phyloP scores from a whole-genome alignment of 73 alveolate species.

The Uronychia setigera region DNA sequence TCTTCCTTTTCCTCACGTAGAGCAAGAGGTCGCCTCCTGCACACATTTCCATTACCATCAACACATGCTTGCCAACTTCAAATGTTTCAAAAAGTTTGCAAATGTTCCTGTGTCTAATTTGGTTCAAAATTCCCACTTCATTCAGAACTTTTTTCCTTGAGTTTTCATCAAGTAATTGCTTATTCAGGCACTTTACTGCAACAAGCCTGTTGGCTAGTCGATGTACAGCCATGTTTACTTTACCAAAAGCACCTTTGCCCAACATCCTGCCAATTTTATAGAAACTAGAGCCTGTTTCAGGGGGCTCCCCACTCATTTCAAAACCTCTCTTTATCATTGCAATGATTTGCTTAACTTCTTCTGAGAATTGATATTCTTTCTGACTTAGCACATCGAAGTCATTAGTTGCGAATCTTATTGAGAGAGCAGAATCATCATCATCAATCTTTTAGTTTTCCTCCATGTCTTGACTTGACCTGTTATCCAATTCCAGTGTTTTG shows the following conservation, averaged over 20 bases:
- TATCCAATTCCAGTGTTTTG: not conserved
- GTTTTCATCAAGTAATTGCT: slow-evolving; percentile 23
- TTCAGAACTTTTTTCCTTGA: slow-evolving; percentile 35
- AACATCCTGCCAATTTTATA: slow-evolving; percentile 65
- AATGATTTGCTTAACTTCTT: not conserved
- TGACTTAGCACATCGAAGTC: not conserved
- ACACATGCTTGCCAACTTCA: slow-evolving; percentile 80
- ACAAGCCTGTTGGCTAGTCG: slow-evolving; percentile 49
- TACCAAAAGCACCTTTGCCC: slow-evolving; percentile 76
- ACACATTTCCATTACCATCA: slow-evolving; percentile 86
- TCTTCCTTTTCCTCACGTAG: slow-evolving; percentile 84
- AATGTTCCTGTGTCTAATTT: slow-evolving; percentile 75
- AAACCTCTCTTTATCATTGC: not conserved
- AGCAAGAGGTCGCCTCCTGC: slow-evolving; percentile 88
- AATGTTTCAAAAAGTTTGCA: slow-evolving; percentile 82
- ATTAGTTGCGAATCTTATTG: not conserved
- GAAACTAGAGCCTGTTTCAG: slow-evolving; percentile 48
- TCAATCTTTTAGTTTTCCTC: not conserved
- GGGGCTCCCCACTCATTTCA: slow-evolving; percentile 21
- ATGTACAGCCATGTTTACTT: slow-evolving; percentile 68
- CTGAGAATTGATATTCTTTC: not conserved
- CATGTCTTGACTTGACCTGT: not conserved
- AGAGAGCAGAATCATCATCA: not conserved
- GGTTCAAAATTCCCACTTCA: slow-evolving; percentile 62
- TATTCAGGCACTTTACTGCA: slow-evolving; percentile 47